Percentiles rank a stretch among this genome's conserved stretches.
Evolutionary conservation across 805 yeast species (phyloP).

Genomic region (Ogataea thermomethanolica): DNA sequence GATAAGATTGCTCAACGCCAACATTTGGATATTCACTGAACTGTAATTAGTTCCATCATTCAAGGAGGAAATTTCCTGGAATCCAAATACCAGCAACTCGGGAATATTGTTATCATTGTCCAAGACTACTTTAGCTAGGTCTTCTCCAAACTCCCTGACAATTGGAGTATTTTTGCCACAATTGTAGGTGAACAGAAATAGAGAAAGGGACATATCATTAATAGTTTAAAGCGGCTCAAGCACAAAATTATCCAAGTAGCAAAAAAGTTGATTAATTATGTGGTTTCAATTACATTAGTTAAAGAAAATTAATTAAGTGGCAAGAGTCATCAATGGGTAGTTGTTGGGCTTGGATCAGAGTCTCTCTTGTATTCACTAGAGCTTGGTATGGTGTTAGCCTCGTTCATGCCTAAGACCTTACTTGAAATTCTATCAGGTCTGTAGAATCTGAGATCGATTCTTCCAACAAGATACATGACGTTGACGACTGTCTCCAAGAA

Average conservation of each 20-base stretch:
- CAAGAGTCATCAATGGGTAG: neutral
- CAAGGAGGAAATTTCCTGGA: constrained; percentile 60
- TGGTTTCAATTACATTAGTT: too few species aligned
- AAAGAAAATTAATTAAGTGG: neutral
- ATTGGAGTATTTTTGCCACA: constrained; percentile 30
- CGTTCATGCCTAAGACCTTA: neutral
- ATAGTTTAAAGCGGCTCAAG: constrained; percentile 1
- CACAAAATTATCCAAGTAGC: neutral
- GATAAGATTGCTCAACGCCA: constrained; percentile 35
- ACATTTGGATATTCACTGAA: constrained; percentile 36
- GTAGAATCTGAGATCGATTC: constrained; percentile 76
- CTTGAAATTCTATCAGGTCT: constrained; percentile 52
- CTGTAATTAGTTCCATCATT: constrained; percentile 49
- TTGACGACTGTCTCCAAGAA: constrained; percentile 58
- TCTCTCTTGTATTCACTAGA: constrained; percentile 3
- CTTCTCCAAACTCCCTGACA: constrained; percentile 25
- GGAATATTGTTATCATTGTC: constrained; percentile 34
- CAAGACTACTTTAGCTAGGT: constrained; percentile 5
- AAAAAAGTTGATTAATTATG: neutral
- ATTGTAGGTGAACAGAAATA: constrained; percentile 13
- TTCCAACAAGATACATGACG: constrained; percentile 52
- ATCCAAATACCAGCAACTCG: constrained; percentile 55
- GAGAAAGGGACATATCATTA: constrained; percentile 7
- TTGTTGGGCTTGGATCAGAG: neutral
- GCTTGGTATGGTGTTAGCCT: neutral